Conservation (phyloP, 495 filamentous ascomycete species). For the Penicillium chermesinum region DNA sequence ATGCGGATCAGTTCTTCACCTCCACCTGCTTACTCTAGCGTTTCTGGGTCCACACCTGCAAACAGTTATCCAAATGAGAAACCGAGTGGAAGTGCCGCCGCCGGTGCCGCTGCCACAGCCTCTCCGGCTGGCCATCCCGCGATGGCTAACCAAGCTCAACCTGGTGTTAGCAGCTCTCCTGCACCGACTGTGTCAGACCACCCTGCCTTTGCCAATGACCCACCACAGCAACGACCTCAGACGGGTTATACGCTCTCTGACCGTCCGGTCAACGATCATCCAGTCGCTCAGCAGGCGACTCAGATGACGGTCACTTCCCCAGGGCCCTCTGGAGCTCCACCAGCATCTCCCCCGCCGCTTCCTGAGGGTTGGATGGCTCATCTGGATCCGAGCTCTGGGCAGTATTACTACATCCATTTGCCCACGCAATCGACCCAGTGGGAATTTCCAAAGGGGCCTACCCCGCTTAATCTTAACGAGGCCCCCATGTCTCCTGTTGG, state of each 20-base stretch:
- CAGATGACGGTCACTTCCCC: conserved; percentile 31
- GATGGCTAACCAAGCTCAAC: conserved; percentile 23
- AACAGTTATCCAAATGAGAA: conserved; percentile 80
- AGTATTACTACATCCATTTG: conserved; percentile 98
- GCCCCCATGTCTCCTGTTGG: conserved; percentile 73
- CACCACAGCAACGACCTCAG: conserved; percentile 39
- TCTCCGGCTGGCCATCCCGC: conserved; percentile 26
- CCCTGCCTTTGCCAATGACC: conserved; percentile 85
- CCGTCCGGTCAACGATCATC: conserved; percentile 35
- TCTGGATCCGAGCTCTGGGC: conserved; percentile 87
- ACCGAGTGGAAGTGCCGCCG: conserved; percentile 29
- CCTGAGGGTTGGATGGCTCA: conserved; percentile 99
- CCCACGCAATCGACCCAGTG: conserved; percentile 95
- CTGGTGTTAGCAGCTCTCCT: conserved; percentile 21
- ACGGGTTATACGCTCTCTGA: conserved; percentile 36
- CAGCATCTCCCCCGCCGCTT: conserved; percentile 80
- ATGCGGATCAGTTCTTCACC: conserved; percentile 80
- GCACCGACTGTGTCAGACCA: conserved; percentile 52
- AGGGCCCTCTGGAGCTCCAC: conserved; percentile 52
- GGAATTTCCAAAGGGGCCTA: conserved; percentile 94
- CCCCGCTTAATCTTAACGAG: conserved; percentile 71
- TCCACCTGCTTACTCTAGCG: conserved; percentile 86
- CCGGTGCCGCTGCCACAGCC: conserved; percentile 15
- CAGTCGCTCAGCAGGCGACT: conserved; percentile 26
- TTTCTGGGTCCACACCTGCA: conserved; percentile 49